phyloP scores from a whole-genome alignment of 352 stramenopile genomes.

The Phytopythium montanum region DNA sequence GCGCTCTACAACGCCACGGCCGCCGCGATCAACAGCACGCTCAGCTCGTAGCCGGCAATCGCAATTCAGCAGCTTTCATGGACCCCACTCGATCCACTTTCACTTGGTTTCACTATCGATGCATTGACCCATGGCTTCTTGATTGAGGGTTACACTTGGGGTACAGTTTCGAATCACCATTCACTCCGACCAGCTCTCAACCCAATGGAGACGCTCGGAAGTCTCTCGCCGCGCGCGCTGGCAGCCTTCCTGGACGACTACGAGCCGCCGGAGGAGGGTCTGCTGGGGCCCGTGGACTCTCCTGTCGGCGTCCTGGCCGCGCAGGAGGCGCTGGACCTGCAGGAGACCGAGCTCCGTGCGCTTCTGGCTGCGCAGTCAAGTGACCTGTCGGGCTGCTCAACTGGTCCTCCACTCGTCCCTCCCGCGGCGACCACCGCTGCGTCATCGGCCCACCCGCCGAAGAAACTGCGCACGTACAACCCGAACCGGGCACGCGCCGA shows the following conservation, averaged over 20 bases:
- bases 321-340: background rate
- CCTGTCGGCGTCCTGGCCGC: background rate
- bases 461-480: conserved; percentile 8
- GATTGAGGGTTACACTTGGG: too few species aligned
- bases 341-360: background rate
- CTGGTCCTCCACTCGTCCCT: background rate
- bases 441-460: background rate
- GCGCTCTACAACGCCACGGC: conserved; percentile 77
- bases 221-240: background rate
- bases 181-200: too few species aligned
- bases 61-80: too few species aligned
- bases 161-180: too few species aligned
- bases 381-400: background rate
- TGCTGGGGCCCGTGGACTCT: background rate
- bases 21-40: background rate
- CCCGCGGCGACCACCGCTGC: background rate
- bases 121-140: too few species aligned
- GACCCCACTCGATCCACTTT: too few species aligned
- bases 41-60: background rate
- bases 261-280: background rate
- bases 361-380: conserved; percentile 1
- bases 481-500: conserved; percentile 7
- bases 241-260: conserved; percentile 4
- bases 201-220: background rate
- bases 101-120: too few species aligned